Evolutionary conservation across 2,329 filamentous ascomycete species (phyloP).

Genomic region (Acarospora socialis): DNA sequence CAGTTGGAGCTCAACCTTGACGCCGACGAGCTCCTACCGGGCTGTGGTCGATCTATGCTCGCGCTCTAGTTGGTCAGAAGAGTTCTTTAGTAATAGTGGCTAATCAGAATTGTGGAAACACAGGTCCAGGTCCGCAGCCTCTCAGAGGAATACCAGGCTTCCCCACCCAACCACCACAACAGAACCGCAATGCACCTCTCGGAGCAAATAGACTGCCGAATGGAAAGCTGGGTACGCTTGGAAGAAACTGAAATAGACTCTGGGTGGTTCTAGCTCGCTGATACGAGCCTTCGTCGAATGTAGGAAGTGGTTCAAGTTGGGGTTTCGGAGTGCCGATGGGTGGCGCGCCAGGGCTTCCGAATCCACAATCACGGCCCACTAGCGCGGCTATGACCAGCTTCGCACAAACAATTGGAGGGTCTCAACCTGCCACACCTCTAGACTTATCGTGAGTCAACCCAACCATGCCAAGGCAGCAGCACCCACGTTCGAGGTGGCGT

Average conservation of each 20-base stretch:
- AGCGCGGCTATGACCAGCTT: slow-evolving; percentile 37
- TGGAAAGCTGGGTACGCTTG: slow-evolving; percentile 39
- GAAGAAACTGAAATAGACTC: slow-evolving; percentile 1
- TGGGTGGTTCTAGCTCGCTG: slow-evolving; percentile 10
- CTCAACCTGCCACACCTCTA: slow-evolving; percentile 38
- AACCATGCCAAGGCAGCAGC: slow-evolving; percentile 9
- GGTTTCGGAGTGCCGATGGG: slow-evolving; percentile 42
- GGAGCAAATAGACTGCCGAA: slow-evolving; percentile 37
- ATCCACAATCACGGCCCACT: slow-evolving; percentile 36
- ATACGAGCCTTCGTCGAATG: no score
- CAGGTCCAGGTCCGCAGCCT: slow-evolving; percentile 36
- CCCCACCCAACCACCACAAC: slow-evolving; percentile 35
- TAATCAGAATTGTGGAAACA: slow-evolving; percentile 10
- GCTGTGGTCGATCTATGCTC: no score
- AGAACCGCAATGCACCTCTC: slow-evolving; percentile 32
- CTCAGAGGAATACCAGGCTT: slow-evolving; percentile 41
- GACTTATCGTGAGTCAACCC: slow-evolving; percentile 41
- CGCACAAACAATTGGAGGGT: slow-evolving; percentile 41
- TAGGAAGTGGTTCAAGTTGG: slow-evolving; percentile 43
- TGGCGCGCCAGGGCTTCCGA: slow-evolving; percentile 36
- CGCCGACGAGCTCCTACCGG: no score
- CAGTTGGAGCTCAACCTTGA: no score
- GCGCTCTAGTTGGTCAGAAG: no score
- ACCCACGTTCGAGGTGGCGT: not conserved
- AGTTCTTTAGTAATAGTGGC: no score